phyloP scores from a whole-genome alignment of 495 filamentous ascomycete genomes.

The Chaetomium fimeti region DNA sequence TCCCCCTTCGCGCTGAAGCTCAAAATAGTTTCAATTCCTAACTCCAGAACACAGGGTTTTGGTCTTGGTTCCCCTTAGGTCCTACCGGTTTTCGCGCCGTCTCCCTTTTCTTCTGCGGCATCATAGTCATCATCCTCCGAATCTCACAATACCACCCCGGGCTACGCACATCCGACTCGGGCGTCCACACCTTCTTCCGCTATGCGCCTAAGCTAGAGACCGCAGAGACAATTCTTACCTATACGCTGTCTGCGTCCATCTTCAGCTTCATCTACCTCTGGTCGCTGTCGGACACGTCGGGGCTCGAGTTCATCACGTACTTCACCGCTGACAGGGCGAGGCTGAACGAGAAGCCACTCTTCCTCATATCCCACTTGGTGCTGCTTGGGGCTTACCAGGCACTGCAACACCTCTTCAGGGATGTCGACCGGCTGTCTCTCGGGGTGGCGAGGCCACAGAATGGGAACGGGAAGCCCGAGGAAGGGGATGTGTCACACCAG shows the following conservation, averaged over 20 bases:
- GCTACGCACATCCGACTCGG: constrained; percentile 65
- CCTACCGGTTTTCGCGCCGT: constrained; percentile 70
- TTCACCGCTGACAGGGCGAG: constrained; percentile 64
- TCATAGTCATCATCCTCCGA: constrained; percentile 70
- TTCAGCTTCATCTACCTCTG: constrained; percentile 83
- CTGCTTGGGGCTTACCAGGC: constrained; percentile 69
- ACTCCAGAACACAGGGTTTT: constrained; percentile 57
- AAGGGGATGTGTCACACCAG: constrained; percentile 29
- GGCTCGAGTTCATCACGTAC: constrained; percentile 69
- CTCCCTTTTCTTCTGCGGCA: constrained; percentile 70
- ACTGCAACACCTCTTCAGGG: constrained; percentile 64
- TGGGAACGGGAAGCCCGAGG: constrained; percentile 30
- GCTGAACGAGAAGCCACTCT: constrained; percentile 87
- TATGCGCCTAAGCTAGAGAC: constrained; percentile 57
- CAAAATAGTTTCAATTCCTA: constrained; percentile 4
- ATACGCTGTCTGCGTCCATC: constrained; percentile 72
- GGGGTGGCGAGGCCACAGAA: constrained; percentile 35
- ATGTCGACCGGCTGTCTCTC: constrained; percentile 69
- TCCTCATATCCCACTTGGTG: constrained; percentile 68
- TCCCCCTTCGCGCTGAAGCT: too few species aligned
- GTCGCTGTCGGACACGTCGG: constrained; percentile 62
- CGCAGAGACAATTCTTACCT: constrained; percentile 66
- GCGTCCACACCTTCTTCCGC: constrained; percentile 59
- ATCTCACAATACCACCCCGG: constrained; percentile 82
- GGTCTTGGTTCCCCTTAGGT: constrained; percentile 84